Evolutionary conservation across 345 rosid species (phyloP).

Genomic region (Bruguiera sexangula): DNA sequence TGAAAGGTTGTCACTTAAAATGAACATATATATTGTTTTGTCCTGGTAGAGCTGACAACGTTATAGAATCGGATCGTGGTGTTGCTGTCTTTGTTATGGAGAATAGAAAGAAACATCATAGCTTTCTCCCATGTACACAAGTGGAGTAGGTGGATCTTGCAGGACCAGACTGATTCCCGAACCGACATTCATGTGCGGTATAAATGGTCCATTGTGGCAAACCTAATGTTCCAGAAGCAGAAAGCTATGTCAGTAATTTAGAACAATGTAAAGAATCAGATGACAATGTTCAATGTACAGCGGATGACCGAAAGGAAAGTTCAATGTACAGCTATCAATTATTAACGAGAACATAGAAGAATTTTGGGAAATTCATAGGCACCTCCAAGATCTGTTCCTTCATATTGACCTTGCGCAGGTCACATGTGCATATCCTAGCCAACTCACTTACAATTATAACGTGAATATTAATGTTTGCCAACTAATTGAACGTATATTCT

Average conservation of each 20-base stretch:
- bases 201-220: background rate
- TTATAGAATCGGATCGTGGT: slow-evolving; percentile 14
- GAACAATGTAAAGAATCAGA: background rate
- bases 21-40: slow-evolving; percentile 16
- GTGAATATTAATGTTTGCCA: slow-evolving; percentile 18
- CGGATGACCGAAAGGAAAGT: too few relatives aligned
- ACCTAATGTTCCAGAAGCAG: background rate
- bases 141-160: slow-evolving; percentile 6
- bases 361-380: slow-evolving; percentile 10
- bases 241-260: background rate
- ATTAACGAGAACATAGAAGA: slow-evolving; percentile 13
- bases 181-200: background rate
- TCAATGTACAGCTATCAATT: too few relatives aligned
- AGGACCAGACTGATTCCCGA: background rate
- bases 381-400: slow-evolving; percentile 20
- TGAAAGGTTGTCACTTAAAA: background rate
- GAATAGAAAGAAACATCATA: slow-evolving; percentile 14
- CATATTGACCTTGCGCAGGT: slow-evolving; percentile 12
- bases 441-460: background rate
- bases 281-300: too few relatives aligned
- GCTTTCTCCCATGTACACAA: background rate
- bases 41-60: slow-evolving; percentile 27
- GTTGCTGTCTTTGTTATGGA: slow-evolving; percentile 10
- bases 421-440: background rate
- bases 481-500: slow-evolving; percentile 22